Base-by-base conservation (phyloP, 495 filamentous ascomycete species). In the Daldinia concentrica region DNA sequence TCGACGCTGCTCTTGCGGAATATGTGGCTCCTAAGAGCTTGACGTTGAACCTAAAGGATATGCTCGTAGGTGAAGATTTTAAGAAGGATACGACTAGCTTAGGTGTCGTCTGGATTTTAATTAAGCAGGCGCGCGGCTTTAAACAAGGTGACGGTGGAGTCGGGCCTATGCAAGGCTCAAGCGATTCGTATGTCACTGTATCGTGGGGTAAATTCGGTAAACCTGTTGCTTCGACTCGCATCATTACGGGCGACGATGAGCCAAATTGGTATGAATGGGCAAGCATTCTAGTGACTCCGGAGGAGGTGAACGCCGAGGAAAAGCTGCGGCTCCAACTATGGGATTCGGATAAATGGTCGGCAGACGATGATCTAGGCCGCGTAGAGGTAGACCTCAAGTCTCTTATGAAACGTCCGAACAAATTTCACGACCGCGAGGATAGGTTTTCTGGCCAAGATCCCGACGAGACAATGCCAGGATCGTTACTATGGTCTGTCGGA, bases 201-300 rank as follows among this genome's bases (percentile, higher is more conserved):
- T 90, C 88, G 9, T 93, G 91, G 88, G 89, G 88, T 15, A 93
- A 92, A 66, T 91, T 92, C 72, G 88, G 89, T 54, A 92, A 92
- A 68, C 88, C 90, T 37, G 78, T 89, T 51, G 83, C 75, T 61
- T 88, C 86, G 45, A 92, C 84, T 34, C 88, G 85, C 75, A 87
- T 94, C 72, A 88, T 87, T 71, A 78, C 82, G 19, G 76, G 82
- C n/a, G 85, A 90, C 14, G 85, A 90, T 76, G 77, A 91, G 48
- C 91, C 91, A 0, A 81, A 81, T 43, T 93, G 90, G 89, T 81
- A 91, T 50, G 91, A 93, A 77, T 90, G 86, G 61, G 85, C 86
- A 6, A 88, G 83, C 41, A 71, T 93, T 4, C 79, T 92, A 1
- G 88, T 93, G 0, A 86, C 86, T 0, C 85, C 89, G 0, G 86